Conservation (phyloP, 352 stramenopile genomes). For the Globisporangium radiosum region DNA sequence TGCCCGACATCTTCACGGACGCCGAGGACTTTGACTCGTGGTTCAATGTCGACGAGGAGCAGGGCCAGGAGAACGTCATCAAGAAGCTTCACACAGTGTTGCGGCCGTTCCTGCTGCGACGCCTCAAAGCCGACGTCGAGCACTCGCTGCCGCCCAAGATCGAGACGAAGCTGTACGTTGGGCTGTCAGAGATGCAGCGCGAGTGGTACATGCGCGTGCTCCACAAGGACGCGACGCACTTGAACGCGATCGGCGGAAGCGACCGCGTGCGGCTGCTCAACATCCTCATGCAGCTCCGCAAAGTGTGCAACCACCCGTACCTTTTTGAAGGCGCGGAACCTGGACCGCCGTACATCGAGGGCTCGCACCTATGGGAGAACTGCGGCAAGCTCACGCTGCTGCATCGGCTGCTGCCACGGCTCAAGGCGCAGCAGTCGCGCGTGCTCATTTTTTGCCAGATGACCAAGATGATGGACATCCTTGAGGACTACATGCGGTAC, state of each 20-base stretch:
- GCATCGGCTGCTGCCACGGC: constrained; percentile 87
- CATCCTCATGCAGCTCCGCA: constrained; percentile 97
- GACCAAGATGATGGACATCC: constrained; percentile 98
- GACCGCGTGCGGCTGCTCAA: constrained; percentile 95
- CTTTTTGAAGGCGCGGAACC: constrained; percentile 98
- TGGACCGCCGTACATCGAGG: constrained; percentile 95
- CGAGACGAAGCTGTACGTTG: constrained; percentile 98
- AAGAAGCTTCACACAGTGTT: constrained; percentile 97
- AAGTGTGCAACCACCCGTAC: constrained; percentile 99
- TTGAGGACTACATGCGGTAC: constrained; percentile 98
- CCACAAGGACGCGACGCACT: constrained; percentile 91
- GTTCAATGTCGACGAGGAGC: constrained; percentile 97
- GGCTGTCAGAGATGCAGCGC: constrained; percentile 96
- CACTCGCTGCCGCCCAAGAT: constrained; percentile 96
- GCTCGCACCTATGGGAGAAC: constrained; percentile 97
- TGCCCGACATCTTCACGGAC: constrained; percentile 91
- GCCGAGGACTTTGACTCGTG: constrained; percentile 98
- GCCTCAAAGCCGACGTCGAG: constrained; percentile 98
- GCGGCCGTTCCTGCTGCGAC: constrained; percentile 95
- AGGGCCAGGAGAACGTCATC: constrained; percentile 95
- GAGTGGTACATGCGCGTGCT: constrained; percentile 98
- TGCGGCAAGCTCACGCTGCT: constrained; percentile 97
- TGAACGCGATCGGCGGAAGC: constrained; percentile 97
- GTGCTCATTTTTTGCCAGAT: constrained; percentile 99
- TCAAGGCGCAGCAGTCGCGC: constrained; percentile 84